Conservation (phyloP, 2,329 filamentous ascomycete species). For the Fusarium nelsonii region DNA sequence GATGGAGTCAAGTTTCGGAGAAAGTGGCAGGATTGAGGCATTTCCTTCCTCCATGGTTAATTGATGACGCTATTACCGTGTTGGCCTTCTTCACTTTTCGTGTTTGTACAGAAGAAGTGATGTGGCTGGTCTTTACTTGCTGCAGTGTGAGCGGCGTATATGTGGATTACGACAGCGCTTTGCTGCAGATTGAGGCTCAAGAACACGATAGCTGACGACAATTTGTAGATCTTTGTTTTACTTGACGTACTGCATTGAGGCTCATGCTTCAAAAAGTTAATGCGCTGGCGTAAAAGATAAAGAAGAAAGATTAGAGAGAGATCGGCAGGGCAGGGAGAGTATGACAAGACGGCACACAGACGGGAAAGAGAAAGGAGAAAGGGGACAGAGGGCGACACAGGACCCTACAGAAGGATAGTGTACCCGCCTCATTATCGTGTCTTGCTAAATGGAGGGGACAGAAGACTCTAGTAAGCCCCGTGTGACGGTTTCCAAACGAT, state of each 20-base stretch:
- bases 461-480: constrained; percentile 4
- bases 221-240: neutral
- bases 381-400: neutral
- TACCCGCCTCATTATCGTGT: neutral
- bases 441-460: neutral
- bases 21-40: constrained; percentile 4
- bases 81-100: neutral
- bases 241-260: neutral
- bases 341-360: neutral
- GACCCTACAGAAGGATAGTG: too few relatives aligned
- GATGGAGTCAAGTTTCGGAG: neutral
- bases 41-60: neutral
- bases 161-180: neutral
- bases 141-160: neutral
- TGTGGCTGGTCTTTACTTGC: neutral
- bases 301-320: neutral
- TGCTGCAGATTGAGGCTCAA: neutral
- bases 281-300: neutral
- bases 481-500: neutral
- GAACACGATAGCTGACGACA: neutral
- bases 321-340: neutral
- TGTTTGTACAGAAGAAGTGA: neutral
- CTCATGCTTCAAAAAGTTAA: neutral
- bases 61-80: neutral
- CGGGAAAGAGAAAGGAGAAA: neutral